Evolutionary conservation across 1,284 basidiomycete species (phyloP).

Genomic region (Melampsora americana): DNA sequence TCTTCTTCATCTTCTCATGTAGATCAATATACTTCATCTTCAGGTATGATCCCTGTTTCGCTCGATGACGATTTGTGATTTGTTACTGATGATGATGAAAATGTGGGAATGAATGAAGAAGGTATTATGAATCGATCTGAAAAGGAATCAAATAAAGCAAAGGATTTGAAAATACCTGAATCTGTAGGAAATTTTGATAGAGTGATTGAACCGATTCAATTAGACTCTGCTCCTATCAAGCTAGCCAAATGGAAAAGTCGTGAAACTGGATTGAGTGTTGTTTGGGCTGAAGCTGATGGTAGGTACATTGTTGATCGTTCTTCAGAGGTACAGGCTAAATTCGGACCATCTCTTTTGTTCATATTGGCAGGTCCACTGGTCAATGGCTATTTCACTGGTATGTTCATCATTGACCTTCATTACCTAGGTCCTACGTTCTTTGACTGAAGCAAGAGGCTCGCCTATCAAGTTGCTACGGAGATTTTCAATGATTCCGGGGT

Average conservation of each 20-base stretch:
- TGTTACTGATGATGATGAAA: no score
- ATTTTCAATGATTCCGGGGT: conserved; percentile 89
- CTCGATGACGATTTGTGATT: no score
- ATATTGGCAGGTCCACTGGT: conserved; percentile 69
- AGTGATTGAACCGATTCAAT: neutral
- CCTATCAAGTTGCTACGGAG: conserved; percentile 51
- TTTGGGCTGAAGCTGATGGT: conserved; percentile 11
- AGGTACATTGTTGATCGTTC: neutral
- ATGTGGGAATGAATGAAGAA: no score
- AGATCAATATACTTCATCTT: no score
- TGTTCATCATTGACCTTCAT: neutral
- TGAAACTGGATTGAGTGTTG: conserved; percentile 11
- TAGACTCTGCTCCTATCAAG: conserved; percentile 4
- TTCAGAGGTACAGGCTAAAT: neutral
- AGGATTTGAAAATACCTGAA: neutral
- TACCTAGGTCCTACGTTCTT: conserved; percentile 67
- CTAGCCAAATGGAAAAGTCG: neutral
- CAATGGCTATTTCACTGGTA: conserved; percentile 84
- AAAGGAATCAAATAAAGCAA: neutral
- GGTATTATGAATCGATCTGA: neutral
- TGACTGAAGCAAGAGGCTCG: conserved; percentile 63
- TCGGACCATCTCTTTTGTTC: neutral
- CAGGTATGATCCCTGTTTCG: no score
- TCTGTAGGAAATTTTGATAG: conserved; percentile 2
- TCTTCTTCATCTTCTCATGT: no score